Evolutionary conservation across 441 rosid genomes (phyloP), one percentile per base, ranked within the genome.

Genomic region (Gossypium lobatum): DNA sequence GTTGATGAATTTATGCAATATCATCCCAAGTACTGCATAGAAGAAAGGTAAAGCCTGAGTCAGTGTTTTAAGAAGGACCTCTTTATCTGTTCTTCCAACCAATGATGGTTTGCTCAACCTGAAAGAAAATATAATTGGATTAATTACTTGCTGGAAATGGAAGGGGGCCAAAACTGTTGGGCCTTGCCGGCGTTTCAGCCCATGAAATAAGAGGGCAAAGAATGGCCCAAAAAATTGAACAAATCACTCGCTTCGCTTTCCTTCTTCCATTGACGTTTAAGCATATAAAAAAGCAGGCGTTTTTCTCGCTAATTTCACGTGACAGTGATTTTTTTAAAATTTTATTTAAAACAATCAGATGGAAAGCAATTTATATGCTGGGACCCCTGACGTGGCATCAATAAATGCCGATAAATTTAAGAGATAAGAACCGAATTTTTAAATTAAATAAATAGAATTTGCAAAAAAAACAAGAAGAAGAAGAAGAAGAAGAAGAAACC

Each of bases 381-480:
- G 71, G 58, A 67, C 71, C 25, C 23, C 0, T 26, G 8, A 68
- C 59, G 72, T 68, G 72, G 60, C 72, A 16, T 26, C 45, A 3
- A 28, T 14, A 11, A 6, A 50, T 26, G 60, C 60, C 60, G 72
- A 52, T 10, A 8, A n/a, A 5, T 68, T 8, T 52, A 16, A 17
- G 9, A 16, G 46, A 50, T 68, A 16, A 50, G 71, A 16, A 25
- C 11, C 14, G 4, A 26, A 48, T 67, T 25, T 65, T 2, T 54
- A 17, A 6, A 6, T 6, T 54, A 17, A 6, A 6, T 5, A 53
- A 18, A 11, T 42, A 64, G 50, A 25, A 8, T 9, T 46, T 18
- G 26, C 21, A 67, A 67, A 14, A 14, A 14, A 31, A 4, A 31
- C 0, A 31, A 28, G 0, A 31, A 31, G 1, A 31, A 31, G 6